Percentiles rank a stretch among this genome's conserved stretches.
These are phyloP conservation scores for Jackrogersella multiformis DNA, from an alignment of 495 filamentous ascomycete species.

Conservation along the genomic window DNA sequence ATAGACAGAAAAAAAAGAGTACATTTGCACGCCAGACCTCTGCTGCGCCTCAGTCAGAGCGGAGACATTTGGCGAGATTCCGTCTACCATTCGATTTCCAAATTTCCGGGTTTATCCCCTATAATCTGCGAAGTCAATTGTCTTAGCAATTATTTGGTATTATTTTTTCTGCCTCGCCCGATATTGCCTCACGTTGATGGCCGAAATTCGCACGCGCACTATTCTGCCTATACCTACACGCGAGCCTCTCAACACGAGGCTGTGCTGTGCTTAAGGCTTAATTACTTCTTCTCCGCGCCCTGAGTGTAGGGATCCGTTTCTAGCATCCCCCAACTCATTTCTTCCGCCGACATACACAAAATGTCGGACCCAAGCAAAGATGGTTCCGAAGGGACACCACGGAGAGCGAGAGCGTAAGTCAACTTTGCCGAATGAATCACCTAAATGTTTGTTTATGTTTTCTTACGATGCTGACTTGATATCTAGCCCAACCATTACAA, in stretches of 20 bases:
- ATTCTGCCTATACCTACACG: conserved; percentile 13
- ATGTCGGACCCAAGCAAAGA: conserved; percentile 34
- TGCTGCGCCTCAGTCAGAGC: conserved; percentile 32
- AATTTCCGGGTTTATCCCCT: conserved; percentile 7
- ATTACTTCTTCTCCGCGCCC: conserved; percentile 1
- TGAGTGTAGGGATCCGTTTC: conserved; percentile 12
- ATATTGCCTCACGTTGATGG: conserved; percentile 31
- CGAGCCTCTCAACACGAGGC: conserved; percentile 23
- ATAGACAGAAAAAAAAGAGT: conserved; percentile 11
- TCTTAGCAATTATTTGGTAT: neutral
- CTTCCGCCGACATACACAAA: neutral
- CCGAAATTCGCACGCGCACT: conserved; percentile 17
- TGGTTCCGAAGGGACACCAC: conserved; percentile 29
- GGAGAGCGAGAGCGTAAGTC: conserved; percentile 42
- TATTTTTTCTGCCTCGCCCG: conserved; percentile 7
- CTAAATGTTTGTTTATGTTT: neutral
- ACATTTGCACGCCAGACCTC: conserved; percentile 8
- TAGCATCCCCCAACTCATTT: conserved; percentile 1
- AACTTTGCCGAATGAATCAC: neutral
- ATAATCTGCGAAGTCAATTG: conserved; percentile 19
- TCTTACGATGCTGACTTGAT: conserved; percentile 19
- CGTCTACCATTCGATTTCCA: neutral
- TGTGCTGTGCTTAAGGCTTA: conserved; percentile 17
- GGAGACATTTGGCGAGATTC: conserved; percentile 17
- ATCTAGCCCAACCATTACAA: conserved; percentile 51